A percentile compares a stretch with the other conserved stretches of the same genome.
Conservation (phyloP, 2,329 filamentous ascomycete genomes). For the Blastomyces silverae region DNA sequence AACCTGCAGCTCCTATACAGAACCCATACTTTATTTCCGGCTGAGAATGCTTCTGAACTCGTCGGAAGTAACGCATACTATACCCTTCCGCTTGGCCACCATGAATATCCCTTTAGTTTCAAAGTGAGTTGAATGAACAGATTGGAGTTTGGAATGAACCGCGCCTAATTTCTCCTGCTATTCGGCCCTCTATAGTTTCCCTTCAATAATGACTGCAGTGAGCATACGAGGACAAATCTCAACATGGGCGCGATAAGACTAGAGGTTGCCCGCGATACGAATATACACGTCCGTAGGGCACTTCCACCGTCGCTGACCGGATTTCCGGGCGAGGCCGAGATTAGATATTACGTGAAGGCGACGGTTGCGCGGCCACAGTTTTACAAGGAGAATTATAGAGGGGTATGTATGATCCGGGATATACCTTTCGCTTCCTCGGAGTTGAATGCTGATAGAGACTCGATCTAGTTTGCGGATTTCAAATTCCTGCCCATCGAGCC, state of each 20-base stretch:
- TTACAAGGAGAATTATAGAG: conserved; percentile 81
- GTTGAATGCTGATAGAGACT: conserved; percentile 18
- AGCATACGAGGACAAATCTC: conserved; percentile 42
- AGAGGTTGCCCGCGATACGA: conserved; percentile 40
- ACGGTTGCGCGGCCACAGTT: conserved; percentile 83
- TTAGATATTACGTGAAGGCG: conserved; percentile 92
- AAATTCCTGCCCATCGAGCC: conserved; percentile 92
- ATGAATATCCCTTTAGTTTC: conserved; percentile 46
- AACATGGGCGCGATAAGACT: conserved; percentile 42
- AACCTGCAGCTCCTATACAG: conserved; percentile 43
- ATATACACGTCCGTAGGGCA: conserved; percentile 70
- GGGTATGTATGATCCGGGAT: conserved; percentile 28
- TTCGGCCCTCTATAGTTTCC: conserved; percentile 34
- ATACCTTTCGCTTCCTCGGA: neutral
- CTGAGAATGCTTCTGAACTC: conserved; percentile 37
- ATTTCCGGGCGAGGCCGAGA: conserved; percentile 79
- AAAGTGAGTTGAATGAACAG: conserved; percentile 33
- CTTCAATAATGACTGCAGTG: conserved; percentile 46
- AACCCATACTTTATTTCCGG: conserved; percentile 43
- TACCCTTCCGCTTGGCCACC: conserved; percentile 42
- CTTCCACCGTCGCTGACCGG: conserved; percentile 84
- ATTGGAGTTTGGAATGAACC: neutral
- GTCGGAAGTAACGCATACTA: conserved; percentile 33
- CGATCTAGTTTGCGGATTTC: conserved; percentile 50
- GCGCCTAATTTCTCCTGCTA: neutral